A percentile compares a stretch with the other conserved stretches of the same genome.
Conservation (phyloP, 352 stramenopile species). For the Phytophthora ramorum region DNA sequence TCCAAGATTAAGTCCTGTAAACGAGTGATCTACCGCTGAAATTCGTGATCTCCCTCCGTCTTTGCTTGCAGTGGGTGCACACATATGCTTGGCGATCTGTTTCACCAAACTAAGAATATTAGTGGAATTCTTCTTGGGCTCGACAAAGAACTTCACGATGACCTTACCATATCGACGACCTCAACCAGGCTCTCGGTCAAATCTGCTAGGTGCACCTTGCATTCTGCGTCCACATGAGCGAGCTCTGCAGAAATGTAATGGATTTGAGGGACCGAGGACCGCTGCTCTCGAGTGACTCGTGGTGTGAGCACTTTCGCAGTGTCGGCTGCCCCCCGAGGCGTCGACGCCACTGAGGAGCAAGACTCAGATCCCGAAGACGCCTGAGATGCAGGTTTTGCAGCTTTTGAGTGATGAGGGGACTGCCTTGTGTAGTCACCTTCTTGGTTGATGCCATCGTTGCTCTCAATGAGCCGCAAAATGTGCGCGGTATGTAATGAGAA, state of each 20-base stretch:
- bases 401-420: constrained; percentile 2
- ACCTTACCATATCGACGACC: constrained; percentile 43
- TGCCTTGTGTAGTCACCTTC: constrained; percentile 23
- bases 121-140: neutral
- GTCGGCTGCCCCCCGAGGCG: constrained; percentile 18
- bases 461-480: constrained; percentile 53
- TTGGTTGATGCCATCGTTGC: constrained; percentile 46
- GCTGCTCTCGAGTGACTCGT: constrained; percentile 6
- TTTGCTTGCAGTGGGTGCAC: constrained; percentile 30
- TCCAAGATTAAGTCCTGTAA: neutral
- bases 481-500: constrained; percentile 36
- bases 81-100: constrained; percentile 45
- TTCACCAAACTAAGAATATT: neutral
- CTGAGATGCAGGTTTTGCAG: constrained; percentile 8
- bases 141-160: neutral
- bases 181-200: constrained; percentile 67
- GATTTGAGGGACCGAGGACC: constrained; percentile 45
- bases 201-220: constrained; percentile 59
- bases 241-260: constrained; percentile 65
- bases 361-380: constrained; percentile 35
- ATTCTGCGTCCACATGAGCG: constrained; percentile 49
- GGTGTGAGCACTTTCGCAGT: constrained; percentile 1
- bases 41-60: constrained; percentile 25
- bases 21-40: constrained; percentile 29
- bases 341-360: constrained; percentile 20